Base-by-base conservation (phyloP, 768 basidiomycete genomes). In the Chiua virens region DNA sequence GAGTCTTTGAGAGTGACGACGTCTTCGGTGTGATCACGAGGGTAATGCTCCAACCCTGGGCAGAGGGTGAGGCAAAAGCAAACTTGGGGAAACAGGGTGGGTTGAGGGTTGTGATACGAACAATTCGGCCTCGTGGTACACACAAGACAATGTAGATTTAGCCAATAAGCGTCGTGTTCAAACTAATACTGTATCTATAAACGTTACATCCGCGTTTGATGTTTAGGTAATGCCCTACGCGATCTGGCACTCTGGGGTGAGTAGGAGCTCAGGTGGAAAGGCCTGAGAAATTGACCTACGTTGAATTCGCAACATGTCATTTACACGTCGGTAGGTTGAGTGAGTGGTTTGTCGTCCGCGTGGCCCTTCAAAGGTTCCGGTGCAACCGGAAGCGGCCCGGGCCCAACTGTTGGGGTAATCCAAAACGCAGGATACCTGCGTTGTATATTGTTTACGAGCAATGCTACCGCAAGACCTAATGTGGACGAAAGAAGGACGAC, bases 371-470 rank as follows among this genome's bases (percentile, higher is more conserved):
- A 35, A 21, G 47, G 17, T 14, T 32, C 42, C 2, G 47, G 35
- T 6, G n/a, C 23, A 3, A 21, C 36, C 18, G 36, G 17, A 32
- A 32, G 53, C 9, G 52, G 42, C 34, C 23, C 30, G 32, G 52
- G 39, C 28, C 25, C 30, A 36, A 39, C 45, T 25, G 30, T 30
- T 7, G 62, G 59, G 46, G 52, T 57, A 49, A 66, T 70, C 79
- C 80, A 83, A 55, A 73, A 80, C 17, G 73, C 58, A 75, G 57
- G 63, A 49, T 56, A 82, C 41, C 73, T 66, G 30, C 78, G 63
- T 58, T 79, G 79, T 35, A 81, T 75, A 58, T 81, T 82, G 56
- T 82, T 77, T 43, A 72, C 52, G 21, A 79, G 42, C 15, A 83
- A 66, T 5, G 78, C 79, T 4, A 79, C 74, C 0, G 50, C 63